Conservation (phyloP, 179 eudicot genomes). For the Vitellaria paradoxa region DNA sequence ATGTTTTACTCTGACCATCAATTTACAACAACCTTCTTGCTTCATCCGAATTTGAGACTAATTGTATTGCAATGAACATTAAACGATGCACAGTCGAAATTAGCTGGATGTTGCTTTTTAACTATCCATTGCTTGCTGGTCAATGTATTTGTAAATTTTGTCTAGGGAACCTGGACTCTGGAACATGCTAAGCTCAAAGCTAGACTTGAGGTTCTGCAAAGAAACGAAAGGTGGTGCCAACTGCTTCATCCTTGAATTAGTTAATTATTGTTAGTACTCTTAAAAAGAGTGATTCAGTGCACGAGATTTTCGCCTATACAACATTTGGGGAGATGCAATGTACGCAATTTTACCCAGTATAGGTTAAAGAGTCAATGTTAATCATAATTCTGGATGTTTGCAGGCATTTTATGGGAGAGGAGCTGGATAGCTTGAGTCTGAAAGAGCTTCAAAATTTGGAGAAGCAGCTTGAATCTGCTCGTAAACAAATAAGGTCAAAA, state of each 20-base stretch:
- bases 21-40: no score
- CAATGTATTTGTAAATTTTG: background rate
- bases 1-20: no score
- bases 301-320: no score
- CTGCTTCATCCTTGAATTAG: background rate
- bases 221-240: constrained; percentile 50
- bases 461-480: constrained; percentile 67
- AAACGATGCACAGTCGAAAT: background rate
- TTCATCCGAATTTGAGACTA: no score
- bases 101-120: background rate
- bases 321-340: no score
- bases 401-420: constrained; percentile 79
- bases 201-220: constrained; percentile 63
- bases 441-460: constrained; percentile 77
- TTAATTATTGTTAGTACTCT: background rate
- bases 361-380: background rate
- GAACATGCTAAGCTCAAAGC: constrained; percentile 85
- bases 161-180: constrained; percentile 68
- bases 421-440: constrained; percentile 49
- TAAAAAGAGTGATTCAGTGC: background rate
- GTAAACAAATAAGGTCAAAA: constrained; percentile 56
- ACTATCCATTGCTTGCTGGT: background rate
- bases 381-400: background rate
- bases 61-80: no score
- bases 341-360: no score